Evolutionary conservation across 2,329 filamentous ascomycete species (phyloP).

Genomic region (Ploettnerulaceae sp.): DNA sequence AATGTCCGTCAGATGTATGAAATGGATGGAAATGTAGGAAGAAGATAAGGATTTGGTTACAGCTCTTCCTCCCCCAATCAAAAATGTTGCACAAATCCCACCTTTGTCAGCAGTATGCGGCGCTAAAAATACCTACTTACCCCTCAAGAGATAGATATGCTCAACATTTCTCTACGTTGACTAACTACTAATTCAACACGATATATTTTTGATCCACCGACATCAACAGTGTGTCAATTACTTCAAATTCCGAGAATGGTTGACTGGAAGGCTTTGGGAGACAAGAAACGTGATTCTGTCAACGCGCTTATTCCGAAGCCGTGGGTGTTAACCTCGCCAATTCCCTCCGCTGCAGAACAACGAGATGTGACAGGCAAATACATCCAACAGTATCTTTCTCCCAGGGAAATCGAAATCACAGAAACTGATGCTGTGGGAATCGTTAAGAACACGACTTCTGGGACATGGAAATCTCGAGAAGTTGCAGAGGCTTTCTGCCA

Average conservation of each 20-base stretch:
- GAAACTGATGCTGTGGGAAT: conserved; percentile 55
- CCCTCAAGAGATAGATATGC: too few species aligned
- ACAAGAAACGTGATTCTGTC: conserved; percentile 50
- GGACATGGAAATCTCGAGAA: conserved; percentile 52
- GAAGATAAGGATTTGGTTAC: background rate
- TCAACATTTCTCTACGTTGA: too few species aligned
- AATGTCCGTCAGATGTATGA: conserved; percentile 82
- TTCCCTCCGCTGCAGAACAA: conserved; percentile 47
- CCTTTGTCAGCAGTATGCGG: conserved; percentile 5
- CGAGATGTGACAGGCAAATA: conserved; percentile 52
- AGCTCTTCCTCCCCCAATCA: background rate
- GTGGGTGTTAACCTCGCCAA: conserved; percentile 45
- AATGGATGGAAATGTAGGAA: background rate
- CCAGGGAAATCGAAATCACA: conserved; percentile 54
- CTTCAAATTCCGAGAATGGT: conserved; percentile 10
- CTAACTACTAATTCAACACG: background rate
- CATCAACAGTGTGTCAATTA: too few species aligned
- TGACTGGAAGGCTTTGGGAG: conserved; percentile 46
- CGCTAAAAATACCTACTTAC: conserved; percentile 4
- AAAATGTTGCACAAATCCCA: background rate
- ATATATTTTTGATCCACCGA: background rate
- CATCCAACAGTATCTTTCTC: conserved; percentile 49
- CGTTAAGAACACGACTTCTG: conserved; percentile 47
- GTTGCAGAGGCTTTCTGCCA: conserved; percentile 51
- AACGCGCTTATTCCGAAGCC: conserved; percentile 49